Evolutionary conservation across 192 early-diverging fungal species (phyloP).

Genomic region (Phycomyces blakesleeanus): DNA sequence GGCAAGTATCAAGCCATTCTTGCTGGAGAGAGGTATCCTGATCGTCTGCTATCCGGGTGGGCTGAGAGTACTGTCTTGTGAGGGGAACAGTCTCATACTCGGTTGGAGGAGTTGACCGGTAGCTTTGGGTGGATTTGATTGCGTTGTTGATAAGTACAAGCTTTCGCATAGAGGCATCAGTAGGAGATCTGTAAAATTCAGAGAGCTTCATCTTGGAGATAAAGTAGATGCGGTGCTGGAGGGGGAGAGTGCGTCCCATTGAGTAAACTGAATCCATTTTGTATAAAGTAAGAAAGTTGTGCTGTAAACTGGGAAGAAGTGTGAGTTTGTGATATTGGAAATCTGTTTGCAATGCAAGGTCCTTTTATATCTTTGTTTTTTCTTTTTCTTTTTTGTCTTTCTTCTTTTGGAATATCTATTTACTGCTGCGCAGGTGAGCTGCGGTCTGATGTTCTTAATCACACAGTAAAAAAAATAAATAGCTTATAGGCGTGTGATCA

Average conservation of each 20-base stretch:
- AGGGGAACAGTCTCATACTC: not conserved
- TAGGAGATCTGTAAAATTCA: not conserved
- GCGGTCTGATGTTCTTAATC: too few species aligned
- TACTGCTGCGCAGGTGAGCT: too few species aligned
- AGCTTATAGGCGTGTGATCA: too few species aligned
- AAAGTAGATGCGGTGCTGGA: not conserved
- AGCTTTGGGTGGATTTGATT: not conserved
- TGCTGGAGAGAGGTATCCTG: not conserved
- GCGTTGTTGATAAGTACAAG: slow-evolving; percentile 1
- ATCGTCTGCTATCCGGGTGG: not conserved
- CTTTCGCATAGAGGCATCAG: not conserved
- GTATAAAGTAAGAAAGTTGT: not conserved
- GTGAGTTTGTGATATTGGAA: not conserved
- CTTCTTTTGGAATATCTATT: too few species aligned
- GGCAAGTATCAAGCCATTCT: not conserved
- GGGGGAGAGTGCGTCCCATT: not conserved
- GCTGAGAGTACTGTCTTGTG: not conserved
- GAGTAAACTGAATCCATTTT: not conserved
- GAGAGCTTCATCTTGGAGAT: not conserved
- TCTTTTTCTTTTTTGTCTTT: too few species aligned
- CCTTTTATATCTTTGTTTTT: too few species aligned
- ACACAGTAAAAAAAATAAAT: too few species aligned
- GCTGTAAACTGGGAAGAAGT: not conserved
- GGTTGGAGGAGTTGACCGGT: not conserved
- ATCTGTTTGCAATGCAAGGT: too few species aligned